These are phyloP conservation scores for Crinitomyces ghanaensis DNA, from an alignment of 805 yeast species.

Conservation along the genomic window DNA sequence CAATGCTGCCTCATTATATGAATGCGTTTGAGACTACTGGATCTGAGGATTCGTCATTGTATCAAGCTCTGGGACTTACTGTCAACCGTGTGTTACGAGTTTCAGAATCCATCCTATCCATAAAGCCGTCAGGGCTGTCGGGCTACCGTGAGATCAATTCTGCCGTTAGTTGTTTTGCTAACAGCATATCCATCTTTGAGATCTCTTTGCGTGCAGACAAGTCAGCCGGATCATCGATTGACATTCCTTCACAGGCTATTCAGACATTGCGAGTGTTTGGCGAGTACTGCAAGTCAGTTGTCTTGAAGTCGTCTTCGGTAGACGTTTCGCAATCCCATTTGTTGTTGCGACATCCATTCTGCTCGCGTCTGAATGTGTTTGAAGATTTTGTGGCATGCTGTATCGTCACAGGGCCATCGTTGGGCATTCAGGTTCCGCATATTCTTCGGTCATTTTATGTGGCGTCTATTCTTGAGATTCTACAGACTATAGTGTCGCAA, in stretches of 20 bases:
- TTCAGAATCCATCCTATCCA: too few relatives aligned
- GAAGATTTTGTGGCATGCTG: constrained; percentile 3
- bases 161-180: constrained; percentile 28
- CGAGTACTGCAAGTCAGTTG: constrained; percentile 22
- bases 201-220: constrained; percentile 38
- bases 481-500: constrained; percentile 1
- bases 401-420: constrained; percentile 3
- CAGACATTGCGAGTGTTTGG: constrained; percentile 43
- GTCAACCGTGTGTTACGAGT: too few relatives aligned
- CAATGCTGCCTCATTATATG: too few relatives aligned
- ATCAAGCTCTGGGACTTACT: too few relatives aligned
- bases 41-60: too few relatives aligned
- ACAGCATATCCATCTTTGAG: constrained; percentile 55
- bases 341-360: neutral
- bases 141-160: too few relatives aligned
- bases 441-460: constrained; percentile 3
- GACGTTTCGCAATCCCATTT: neutral
- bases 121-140: too few relatives aligned
- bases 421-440: constrained; percentile 1
- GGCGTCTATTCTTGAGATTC: constrained; percentile 1
- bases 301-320: neutral
- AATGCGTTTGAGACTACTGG: too few relatives aligned
- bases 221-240: constrained; percentile 35
- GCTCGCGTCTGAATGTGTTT: constrained; percentile 1
- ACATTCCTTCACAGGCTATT: constrained; percentile 47